phyloP scores from a whole-genome alignment of 78 protist species.

The Anaeramoeba ignava region DNA sequence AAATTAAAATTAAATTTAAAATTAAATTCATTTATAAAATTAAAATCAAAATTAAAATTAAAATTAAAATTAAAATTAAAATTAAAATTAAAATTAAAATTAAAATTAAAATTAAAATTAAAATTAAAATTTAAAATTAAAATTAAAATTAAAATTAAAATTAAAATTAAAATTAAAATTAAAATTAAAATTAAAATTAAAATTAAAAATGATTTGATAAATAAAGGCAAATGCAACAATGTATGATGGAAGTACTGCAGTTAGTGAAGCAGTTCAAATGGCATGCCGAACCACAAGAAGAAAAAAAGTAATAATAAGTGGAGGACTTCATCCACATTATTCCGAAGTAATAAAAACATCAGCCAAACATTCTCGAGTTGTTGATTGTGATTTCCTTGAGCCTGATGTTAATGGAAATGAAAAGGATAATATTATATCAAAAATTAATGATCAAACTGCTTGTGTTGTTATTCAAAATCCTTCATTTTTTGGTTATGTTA shows the following conservation, averaged over 20 bases:
- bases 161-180: too few relatives aligned
- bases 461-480: slow-evolving; percentile 31
- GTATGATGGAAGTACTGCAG: slow-evolving; percentile 27
- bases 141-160: too few relatives aligned
- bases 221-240: slow-evolving; percentile 24
- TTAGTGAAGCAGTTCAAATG: slow-evolving; percentile 19
- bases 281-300: slow-evolving; percentile 15
- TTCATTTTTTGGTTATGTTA: slow-evolving; percentile 1
- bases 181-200: too few relatives aligned
- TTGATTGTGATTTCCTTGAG: not conserved
- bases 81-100: too few relatives aligned
- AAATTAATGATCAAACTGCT: not conserved
- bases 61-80: too few relatives aligned
- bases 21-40: too few relatives aligned
- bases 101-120: too few relatives aligned
- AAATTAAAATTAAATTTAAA: too few relatives aligned
- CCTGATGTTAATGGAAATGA: not conserved
- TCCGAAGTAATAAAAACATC: not conserved
- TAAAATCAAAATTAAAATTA: too few relatives aligned
- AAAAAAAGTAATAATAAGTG: slow-evolving; percentile 9
- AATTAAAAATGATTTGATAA: too few relatives aligned
- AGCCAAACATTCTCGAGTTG: not conserved
- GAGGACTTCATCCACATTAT: slow-evolving; percentile 13
- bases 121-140: too few relatives aligned
- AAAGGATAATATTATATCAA: not conserved